phyloP scores from a whole-genome alignment of 2,329 filamentous ascomycete species.

The Stachybotrys elegans region DNA sequence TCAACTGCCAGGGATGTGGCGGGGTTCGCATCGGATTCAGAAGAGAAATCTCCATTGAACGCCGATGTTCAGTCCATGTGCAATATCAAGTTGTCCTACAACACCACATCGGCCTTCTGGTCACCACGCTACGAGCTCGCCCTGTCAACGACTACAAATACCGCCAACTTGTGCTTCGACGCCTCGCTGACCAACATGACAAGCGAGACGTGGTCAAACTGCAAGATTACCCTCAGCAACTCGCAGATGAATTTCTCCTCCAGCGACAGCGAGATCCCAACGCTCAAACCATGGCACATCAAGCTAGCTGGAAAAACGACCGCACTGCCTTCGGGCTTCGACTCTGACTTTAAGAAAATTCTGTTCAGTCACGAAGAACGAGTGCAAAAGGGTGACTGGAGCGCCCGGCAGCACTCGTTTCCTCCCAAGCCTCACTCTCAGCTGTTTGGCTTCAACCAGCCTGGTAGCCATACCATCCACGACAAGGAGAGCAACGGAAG shows the following conservation, averaged over 20 bases:
- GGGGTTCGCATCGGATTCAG: neutral
- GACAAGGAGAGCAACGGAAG: too few relatives aligned
- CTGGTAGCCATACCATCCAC: too few relatives aligned
- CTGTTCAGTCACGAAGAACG: neutral
- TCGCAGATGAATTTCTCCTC: neutral
- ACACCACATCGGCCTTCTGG: neutral
- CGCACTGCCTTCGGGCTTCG: neutral
- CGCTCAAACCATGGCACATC: neutral
- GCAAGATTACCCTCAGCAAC: constrained; percentile 1
- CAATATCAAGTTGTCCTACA: neutral
- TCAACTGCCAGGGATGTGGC: neutral
- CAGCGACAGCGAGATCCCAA: neutral
- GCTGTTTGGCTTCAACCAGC: neutral
- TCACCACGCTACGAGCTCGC: neutral
- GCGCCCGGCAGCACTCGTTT: neutral
- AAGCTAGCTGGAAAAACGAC: neutral
- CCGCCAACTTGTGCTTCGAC: neutral
- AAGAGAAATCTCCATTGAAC: neutral
- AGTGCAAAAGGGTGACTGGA: constrained; percentile 7
- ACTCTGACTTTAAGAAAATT: constrained; percentile 2
- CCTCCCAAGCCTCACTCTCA: neutral
- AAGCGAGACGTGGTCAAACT: neutral
- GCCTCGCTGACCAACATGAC: constrained; percentile 1
- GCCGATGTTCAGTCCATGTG: neutral
- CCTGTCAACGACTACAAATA: neutral